A percentile compares a stretch with the other conserved stretches of the same genome.
phyloP scores from a whole-genome alignment of 2,329 filamentous ascomycete genomes.

The Sporothrix globosa region DNA sequence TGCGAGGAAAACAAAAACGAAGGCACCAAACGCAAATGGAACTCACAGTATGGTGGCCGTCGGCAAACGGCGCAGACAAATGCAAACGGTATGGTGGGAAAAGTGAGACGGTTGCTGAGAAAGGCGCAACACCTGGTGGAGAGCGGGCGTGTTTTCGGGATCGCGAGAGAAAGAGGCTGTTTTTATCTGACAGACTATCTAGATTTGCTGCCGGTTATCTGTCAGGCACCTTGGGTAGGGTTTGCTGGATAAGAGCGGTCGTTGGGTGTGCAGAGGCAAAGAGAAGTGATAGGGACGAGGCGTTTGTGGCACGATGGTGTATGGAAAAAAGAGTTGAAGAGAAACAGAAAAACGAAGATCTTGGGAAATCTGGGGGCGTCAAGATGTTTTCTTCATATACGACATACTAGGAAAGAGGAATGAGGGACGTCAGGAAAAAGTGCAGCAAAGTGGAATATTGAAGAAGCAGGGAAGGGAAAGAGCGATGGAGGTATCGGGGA shows the following conservation, averaged over 20 bases:
- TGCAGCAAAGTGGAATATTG: slow-evolving; percentile 14
- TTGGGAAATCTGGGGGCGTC: slow-evolving; percentile 18
- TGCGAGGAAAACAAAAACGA: background rate
- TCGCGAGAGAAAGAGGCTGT: background rate
- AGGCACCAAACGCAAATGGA: background rate
- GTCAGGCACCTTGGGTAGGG: background rate
- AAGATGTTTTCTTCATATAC: slow-evolving; percentile 23
- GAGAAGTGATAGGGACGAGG: background rate
- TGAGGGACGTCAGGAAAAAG: background rate
- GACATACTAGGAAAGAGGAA: background rate
- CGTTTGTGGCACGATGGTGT: background rate
- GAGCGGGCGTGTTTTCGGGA: background rate
- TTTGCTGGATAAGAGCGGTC: background rate
- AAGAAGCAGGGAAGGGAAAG: slow-evolving; percentile 12
- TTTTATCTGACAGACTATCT: background rate
- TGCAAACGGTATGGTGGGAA: background rate
- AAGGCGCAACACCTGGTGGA: slow-evolving; percentile 13
- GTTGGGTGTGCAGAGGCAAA: background rate
- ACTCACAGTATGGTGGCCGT: slow-evolving; percentile 1
- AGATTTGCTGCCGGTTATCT: background rate
- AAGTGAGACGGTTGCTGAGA: slow-evolving; percentile 20
- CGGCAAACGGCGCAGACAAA: slow-evolving; percentile 7
- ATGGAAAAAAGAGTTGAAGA: background rate
- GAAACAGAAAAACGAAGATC: background rate
- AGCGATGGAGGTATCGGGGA: slow-evolving; percentile 13